A percentile compares a stretch with the other conserved stretches of the same genome.
phyloP scores from a whole-genome alignment of 2,329 filamentous ascomycete species.

The Trichoderma sp. region DNA sequence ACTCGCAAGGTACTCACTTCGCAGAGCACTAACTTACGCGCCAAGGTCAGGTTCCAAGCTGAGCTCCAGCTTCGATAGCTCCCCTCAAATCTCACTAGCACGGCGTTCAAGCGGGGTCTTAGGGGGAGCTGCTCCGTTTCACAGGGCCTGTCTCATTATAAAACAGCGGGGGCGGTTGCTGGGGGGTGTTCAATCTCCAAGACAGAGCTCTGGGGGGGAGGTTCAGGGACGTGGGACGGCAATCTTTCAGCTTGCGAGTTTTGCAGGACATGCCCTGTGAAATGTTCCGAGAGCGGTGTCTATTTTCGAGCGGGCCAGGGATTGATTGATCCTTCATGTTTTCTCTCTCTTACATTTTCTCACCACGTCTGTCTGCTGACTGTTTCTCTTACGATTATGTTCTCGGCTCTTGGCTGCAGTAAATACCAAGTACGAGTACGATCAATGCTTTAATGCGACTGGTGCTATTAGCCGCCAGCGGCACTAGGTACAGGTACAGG shows the following conservation, averaged over 20 bases:
- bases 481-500: not conserved
- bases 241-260: not conserved
- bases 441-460: not conserved
- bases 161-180: conserved; percentile 7
- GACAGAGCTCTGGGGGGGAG: not conserved
- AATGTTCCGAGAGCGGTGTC: conserved; percentile 7
- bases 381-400: not conserved
- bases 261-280: too few species aligned
- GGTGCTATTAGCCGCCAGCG: not conserved
- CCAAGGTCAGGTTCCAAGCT: not conserved
- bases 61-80: not conserved
- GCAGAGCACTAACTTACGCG: not conserved
- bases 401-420: not conserved
- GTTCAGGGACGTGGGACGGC: not conserved
- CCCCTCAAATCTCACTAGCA: not conserved
- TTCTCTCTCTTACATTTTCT: not conserved
- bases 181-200: not conserved
- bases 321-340: not conserved
- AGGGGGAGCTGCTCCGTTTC: not conserved
- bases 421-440: not conserved
- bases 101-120: conserved; percentile 6
- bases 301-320: conserved; percentile 7
- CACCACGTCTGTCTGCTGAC: not conserved
- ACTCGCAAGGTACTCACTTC: not conserved
- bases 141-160: conserved; percentile 10